A percentile compares a stretch with the other conserved stretches of the same genome.
Conservation (phyloP, 2,329 filamentous ascomycete genomes). For the Aulographum hederae region DNA sequence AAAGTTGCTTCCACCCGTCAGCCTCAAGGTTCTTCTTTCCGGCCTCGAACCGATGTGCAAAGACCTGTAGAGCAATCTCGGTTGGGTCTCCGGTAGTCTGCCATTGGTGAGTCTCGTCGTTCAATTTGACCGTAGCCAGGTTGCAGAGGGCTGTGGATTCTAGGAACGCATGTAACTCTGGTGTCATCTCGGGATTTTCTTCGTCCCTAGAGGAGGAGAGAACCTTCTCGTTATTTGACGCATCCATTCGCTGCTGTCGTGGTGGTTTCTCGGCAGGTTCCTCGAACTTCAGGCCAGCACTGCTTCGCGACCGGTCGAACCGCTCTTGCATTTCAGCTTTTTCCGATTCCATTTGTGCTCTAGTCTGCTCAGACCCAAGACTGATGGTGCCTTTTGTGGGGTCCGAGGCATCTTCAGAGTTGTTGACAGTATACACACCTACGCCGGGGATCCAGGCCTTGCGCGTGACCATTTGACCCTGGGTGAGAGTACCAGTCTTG, state of each 20-base stretch:
- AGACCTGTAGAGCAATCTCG: slow-evolving; percentile 5
- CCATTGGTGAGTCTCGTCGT: slow-evolving; percentile 20
- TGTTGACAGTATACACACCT: slow-evolving; percentile 15
- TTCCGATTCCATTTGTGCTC: slow-evolving; percentile 11
- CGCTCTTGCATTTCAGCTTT: slow-evolving; percentile 7
- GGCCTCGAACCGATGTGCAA: slow-evolving; percentile 4
- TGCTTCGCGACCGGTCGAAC: slow-evolving; percentile 9
- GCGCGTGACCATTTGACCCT: slow-evolving; percentile 9
- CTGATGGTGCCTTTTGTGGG: slow-evolving; percentile 13
- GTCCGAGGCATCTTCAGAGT: slow-evolving; percentile 13
- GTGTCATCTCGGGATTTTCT: slow-evolving; percentile 11
- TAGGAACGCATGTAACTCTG: slow-evolving; percentile 14
- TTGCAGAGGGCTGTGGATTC: slow-evolving; percentile 25
- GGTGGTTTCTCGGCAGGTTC: slow-evolving; percentile 13
- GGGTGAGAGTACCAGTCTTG: slow-evolving; percentile 43
- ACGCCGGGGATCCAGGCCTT: slow-evolving; percentile 16
- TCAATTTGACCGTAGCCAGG: slow-evolving; percentile 29
- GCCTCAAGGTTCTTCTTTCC: slow-evolving; percentile 1
- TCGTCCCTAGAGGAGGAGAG: slow-evolving; percentile 7
- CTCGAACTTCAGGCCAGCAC: slow-evolving; percentile 9
- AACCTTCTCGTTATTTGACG: slow-evolving; percentile 3
- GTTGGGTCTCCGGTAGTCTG: slow-evolving; percentile 15
- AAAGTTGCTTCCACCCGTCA: slow-evolving; percentile 7
- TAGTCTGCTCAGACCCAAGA: slow-evolving; percentile 7
- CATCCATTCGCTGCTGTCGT: slow-evolving; percentile 6